Percentiles rank a stretch among this genome's conserved stretches.
phyloP scores from a whole-genome alignment of 2,329 filamentous ascomycete genomes.

The Cercospora beticola region DNA sequence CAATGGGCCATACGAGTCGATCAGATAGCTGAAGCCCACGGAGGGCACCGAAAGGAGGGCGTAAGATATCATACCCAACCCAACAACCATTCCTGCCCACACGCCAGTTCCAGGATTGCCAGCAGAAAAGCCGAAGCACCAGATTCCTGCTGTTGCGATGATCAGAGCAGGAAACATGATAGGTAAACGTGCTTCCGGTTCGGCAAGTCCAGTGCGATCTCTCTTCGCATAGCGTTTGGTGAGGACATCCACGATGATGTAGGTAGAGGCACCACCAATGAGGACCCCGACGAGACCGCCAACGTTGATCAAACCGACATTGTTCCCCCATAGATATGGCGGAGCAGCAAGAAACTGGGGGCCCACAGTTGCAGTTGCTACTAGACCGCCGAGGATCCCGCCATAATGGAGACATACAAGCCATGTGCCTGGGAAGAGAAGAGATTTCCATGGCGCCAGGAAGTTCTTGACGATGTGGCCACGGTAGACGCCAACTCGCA shows the following conservation, averaged over 20 bases:
- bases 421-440: slow-evolving; percentile 45
- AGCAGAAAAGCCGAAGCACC: slow-evolving; percentile 44
- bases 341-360: slow-evolving; percentile 41
- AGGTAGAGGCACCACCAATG: slow-evolving; percentile 41
- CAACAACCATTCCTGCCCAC: slow-evolving; percentile 45
- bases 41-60: slow-evolving; percentile 45
- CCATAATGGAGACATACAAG: slow-evolving; percentile 46
- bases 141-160: slow-evolving; percentile 41
- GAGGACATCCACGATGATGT: slow-evolving; percentile 40
- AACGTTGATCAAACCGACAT: slow-evolving; percentile 42
- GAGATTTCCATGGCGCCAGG: slow-evolving; percentile 40
- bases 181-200: slow-evolving; percentile 44
- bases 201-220: slow-evolving; percentile 40
- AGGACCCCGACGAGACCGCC: slow-evolving; percentile 42
- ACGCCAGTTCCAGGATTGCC: slow-evolving; percentile 38
- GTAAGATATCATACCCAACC: slow-evolving; percentile 43
- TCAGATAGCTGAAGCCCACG: slow-evolving; percentile 50
- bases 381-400: slow-evolving; percentile 32
- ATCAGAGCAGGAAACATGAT: slow-evolving; percentile 42
- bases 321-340: slow-evolving; percentile 45
- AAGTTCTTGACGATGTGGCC: slow-evolving; percentile 39
- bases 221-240: slow-evolving; percentile 41
- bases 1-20: slow-evolving; percentile 51
- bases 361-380: slow-evolving; percentile 31
- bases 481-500: slow-evolving; percentile 40